phyloP scores from a whole-genome alignment of 495 filamentous ascomycete genomes.

The Hypoxylon fuscum region DNA sequence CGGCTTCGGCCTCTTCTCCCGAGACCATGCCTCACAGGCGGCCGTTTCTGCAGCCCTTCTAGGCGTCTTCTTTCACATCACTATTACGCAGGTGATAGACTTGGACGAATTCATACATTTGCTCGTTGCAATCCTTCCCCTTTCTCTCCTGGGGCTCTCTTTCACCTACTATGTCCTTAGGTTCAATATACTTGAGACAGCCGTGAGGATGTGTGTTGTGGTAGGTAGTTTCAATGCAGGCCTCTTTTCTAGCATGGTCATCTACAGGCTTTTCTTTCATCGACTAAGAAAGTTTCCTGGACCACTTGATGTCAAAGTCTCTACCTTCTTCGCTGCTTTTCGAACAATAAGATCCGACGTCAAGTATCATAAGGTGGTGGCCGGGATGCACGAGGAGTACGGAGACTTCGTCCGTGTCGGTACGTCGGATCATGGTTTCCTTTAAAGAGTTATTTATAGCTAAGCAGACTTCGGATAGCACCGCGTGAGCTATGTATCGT shows the following conservation, averaged over 20 bases:
- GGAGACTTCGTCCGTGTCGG: slow-evolving; percentile 54
- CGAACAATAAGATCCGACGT: slow-evolving; percentile 21
- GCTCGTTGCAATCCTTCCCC: not conserved
- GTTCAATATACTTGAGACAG: not conserved
- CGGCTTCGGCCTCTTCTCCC: slow-evolving; percentile 7
- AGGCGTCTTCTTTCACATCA: slow-evolving; percentile 19
- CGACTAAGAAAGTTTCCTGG: slow-evolving; percentile 57
- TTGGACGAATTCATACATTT: slow-evolving; percentile 16
- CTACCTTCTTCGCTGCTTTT: slow-evolving; percentile 46
- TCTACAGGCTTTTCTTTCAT: slow-evolving; percentile 59
- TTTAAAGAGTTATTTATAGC: not conserved
- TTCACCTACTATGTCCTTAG: not conserved
- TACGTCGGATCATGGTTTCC: not conserved
- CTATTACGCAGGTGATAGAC: slow-evolving; percentile 1
- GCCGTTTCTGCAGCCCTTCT: slow-evolving; percentile 1
- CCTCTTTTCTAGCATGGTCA: slow-evolving; percentile 54
- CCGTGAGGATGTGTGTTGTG: not conserved
- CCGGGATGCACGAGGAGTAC: slow-evolving; percentile 45
- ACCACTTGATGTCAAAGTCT: slow-evolving; percentile 49
- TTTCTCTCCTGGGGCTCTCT: not conserved
- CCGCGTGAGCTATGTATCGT: slow-evolving; percentile 51
- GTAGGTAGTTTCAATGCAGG: slow-evolving; percentile 8
- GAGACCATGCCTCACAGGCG: not conserved
- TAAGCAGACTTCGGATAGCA: slow-evolving; percentile 5
- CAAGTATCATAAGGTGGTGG: slow-evolving; percentile 45